Base-by-base conservation (phyloP, 1,139 yeast species). In the Pneumocystis oryctolagi region DNA sequence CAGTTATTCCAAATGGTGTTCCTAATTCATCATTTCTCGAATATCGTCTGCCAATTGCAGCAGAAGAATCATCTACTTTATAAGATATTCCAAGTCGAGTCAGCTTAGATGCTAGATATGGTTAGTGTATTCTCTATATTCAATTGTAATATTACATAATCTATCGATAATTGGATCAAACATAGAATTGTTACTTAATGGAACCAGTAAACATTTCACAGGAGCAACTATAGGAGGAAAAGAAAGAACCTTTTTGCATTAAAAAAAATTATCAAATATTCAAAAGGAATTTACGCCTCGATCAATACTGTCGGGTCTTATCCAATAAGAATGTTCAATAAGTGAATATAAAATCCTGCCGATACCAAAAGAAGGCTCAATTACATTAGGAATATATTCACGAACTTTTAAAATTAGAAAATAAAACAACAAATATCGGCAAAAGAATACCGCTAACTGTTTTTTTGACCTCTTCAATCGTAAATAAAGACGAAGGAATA, bases 1-100 rank as follows among this genome's bases (percentile, higher is more conserved):
- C 87, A 68, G 99, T 94, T 75, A 94, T 83, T 76, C 99, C 99
- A 73, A 92, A 94, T 70, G 99, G 98, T 65, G 98, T 94, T 76
- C 99, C 99, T 75, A 94, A 83, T 78, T 94, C 99, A 76, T 94
- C 99, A 75, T 94, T 94, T 80, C 99, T 88, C 67, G 98, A 90
- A 73, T 94, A 94, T 79, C 99, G 87, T 80, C 90, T 89, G 78
- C 99, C 99, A 71, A 94, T 92, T 37, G 97, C 89, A 42, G 96
- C 97, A 71, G 95, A 87, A 20, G 97, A 89, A 75, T 94, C 98
- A 75, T 94, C 99, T 65, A 90, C 85, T 81, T 90, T 92, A 80
- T 90, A 89, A 68, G 97, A 94, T 71, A 94, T 84, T 74, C 89
- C 94, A 68, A 84, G 84, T 70, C 80, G 79, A 76, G 95, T 87